Evolutionary conservation across 169 alveolate species (phyloP), one percentile per base, ranked within the genome.

Genomic region (Plasmodium falciparum): DNA sequence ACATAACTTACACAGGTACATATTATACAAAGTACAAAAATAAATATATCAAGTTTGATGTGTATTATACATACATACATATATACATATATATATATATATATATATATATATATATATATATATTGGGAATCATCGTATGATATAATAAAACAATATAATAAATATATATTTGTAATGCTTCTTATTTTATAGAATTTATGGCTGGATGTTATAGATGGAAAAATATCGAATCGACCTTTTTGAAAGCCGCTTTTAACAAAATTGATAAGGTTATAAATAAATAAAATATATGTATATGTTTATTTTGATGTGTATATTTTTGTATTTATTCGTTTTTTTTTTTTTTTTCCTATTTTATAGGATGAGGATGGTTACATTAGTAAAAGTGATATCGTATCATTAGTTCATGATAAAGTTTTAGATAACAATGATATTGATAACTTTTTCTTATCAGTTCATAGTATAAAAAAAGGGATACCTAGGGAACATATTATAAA

Each of bases 331-430:
- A 13, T 54, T 54, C 7, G n/a, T 54, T 54, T 56, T 56, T 56
- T 8, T n/a, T n/a, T n/a, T n/a, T n/a, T 12, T 56, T 13, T 12
- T 8, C 20, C 24, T 9, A 69, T 52, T 63, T n/a, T 62, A 20
- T 45, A 83, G 91, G 91, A 83, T 56, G 91, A 83, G 43, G 91
- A 83, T 13, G 91, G 91, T 8, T 83, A 83, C 65, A 83, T 83
- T 52, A 83, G 91, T 56, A 83, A 83, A 69, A 83, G 91, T 49
- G 91, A 83, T 29, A 69, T 83, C 15, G 72, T 58, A 9, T 43
- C 91, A 45, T 73, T 83, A 15, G 80, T 83, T 29, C 78, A 59
- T 8, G 91, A 83, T 54, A 83, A 71, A 22, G 86, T 33, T 63
- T 58, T 70, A 17, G 85, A 71, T 47, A 83, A 73, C 47, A 72